Evolutionary conservation across 805 yeast species (phyloP), one percentile per base, ranked within the genome.

Genomic region (Hanseniaspora hatyaiensis): DNA sequence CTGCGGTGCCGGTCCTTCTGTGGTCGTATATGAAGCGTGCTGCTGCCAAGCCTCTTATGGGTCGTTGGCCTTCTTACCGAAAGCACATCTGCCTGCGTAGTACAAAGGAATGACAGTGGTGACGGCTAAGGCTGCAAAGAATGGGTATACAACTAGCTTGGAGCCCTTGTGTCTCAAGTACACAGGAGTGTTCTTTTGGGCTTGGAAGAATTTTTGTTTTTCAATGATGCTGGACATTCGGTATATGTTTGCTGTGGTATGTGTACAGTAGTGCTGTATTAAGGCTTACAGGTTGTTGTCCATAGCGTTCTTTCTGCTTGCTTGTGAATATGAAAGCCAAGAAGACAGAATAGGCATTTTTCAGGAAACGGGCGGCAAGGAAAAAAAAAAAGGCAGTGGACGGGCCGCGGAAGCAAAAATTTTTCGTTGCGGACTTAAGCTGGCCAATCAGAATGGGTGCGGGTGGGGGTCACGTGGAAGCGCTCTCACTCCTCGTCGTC

Each of bases 81-180:
- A 64, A 53, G 77, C 61, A 57, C 92, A 88, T 68, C 86, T 79
- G 58, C 78, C 83, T 43, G 77, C 64, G 73, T 77, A 82, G 70
- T 67, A 75, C 56, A 80, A 69, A 52, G 92, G 81, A 52, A 75
- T 73, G 51, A 71, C 71, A 44, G 84, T 75, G 54, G 84, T 70
- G 52, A 80, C 71, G 49, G 83, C 68, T 65, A 83, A 79, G 52
- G 78, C 70, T 53, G 83, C 84, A 70, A 73, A 80, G 74, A 78
- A 84, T 61, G 94, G 94, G 68, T 78, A 79, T 55, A 83, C 73
- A 62, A 79, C 65, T 58, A 72, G 68, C 67, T 81, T 81, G 55
- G 92, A 75, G 62, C 78, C 74, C 60, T 82, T 82, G 64, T 73
- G 75, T 68, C 72, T 70, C 69, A 66, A 59, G 78, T 75, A 76